Percentiles rank a stretch among this genome's conserved stretches.
Conservation (phyloP, 805 yeast genomes). For the Suhomyces faveliae region DNA sequence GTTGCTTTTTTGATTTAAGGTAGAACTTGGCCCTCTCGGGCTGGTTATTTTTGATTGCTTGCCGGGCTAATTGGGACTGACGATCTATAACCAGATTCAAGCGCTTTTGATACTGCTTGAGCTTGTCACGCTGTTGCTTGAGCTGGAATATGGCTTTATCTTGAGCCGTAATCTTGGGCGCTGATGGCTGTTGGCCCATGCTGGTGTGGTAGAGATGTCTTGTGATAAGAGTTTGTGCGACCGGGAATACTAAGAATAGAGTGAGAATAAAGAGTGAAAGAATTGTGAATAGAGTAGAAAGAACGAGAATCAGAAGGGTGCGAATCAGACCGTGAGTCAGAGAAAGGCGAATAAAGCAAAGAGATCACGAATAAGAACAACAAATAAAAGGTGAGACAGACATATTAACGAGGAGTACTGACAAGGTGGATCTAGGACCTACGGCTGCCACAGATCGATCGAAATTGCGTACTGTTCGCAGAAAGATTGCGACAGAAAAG, state of each 20-base stretch:
- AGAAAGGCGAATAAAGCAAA: too few relatives aligned
- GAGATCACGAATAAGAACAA: too few relatives aligned
- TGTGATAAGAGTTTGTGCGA: background rate
- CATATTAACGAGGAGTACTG: too few relatives aligned
- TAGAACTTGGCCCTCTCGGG: conserved; percentile 64
- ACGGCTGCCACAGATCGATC: too few relatives aligned
- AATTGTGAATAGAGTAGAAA: background rate
- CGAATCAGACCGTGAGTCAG: too few relatives aligned
- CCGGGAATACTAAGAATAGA: background rate
- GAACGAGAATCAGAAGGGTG: too few relatives aligned
- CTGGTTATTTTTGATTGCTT: conserved; percentile 52
- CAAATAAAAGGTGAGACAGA: too few relatives aligned
- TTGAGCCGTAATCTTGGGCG: conserved; percentile 71
- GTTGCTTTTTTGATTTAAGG: conserved; percentile 76
- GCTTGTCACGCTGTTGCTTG: conserved; percentile 83
- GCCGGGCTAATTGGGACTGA: conserved; percentile 62
- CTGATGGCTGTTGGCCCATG: conserved; percentile 46
- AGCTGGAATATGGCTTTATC: conserved; percentile 85
- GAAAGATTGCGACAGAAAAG: too few relatives aligned
- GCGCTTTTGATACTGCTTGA: conserved; percentile 67
- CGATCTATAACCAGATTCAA: conserved; percentile 55
- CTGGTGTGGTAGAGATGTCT: background rate
- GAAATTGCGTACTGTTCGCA: too few relatives aligned
- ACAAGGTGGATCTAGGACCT: too few relatives aligned
- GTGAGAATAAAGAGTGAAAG: background rate